phyloP scores from a whole-genome alignment of 106 monocot species.

The Cymbidium sinense region DNA sequence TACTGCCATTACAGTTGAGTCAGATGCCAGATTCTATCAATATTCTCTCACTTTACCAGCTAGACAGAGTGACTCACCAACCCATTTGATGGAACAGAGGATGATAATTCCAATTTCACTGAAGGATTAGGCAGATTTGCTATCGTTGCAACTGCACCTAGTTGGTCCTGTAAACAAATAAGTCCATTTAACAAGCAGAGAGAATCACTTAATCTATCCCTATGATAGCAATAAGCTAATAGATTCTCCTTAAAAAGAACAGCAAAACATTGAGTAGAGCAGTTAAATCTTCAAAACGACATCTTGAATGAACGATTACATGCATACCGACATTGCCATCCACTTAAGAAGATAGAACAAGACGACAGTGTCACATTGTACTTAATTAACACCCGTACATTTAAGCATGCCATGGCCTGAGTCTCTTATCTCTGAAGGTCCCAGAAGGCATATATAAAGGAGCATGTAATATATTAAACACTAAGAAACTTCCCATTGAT shows the following conservation, averaged over 20 bases:
- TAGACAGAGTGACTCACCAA: slow-evolving; percentile 44
- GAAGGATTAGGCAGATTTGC: slow-evolving; percentile 63
- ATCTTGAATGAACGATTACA: background rate
- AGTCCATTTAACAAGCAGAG: background rate
- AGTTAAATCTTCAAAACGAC: background rate
- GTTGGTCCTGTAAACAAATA: slow-evolving; percentile 48
- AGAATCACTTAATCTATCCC: background rate
- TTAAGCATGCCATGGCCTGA: too few relatives aligned
- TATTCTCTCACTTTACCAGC: background rate
- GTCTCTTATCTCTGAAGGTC: too few relatives aligned
- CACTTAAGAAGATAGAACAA: background rate
- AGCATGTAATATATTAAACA: too few relatives aligned
- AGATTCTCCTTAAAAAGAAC: background rate
- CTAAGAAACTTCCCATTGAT: too few relatives aligned
- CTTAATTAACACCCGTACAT: background rate
- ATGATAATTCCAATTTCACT: slow-evolving; percentile 66
- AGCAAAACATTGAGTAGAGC: background rate
- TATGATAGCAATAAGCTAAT: background rate
- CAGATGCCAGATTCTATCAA: background rate
- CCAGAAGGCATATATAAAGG: too few relatives aligned
- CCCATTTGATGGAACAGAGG: slow-evolving; percentile 45
- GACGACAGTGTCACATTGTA: background rate
- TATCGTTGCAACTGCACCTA: slow-evolving; percentile 53
- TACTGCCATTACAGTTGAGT: background rate
- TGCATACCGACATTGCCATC: background rate